These are phyloP conservation scores for Candida corydali DNA, from an alignment of 805 yeast genomes.

Conservation along the genomic window DNA sequence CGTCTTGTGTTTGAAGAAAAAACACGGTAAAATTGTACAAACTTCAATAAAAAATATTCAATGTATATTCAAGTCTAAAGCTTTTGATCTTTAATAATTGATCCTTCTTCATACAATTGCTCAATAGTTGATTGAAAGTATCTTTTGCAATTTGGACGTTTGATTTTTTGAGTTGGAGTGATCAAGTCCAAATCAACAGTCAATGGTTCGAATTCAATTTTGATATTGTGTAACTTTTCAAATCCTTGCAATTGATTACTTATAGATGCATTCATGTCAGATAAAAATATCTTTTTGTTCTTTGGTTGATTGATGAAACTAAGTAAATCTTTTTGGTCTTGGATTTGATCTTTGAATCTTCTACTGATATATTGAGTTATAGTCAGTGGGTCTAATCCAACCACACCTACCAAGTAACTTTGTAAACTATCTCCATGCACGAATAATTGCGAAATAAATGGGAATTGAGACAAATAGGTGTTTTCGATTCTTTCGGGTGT, in stretches of 20 bases:
- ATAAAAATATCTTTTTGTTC: conserved; percentile 18
- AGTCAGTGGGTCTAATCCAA: conserved; percentile 22
- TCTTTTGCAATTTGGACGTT: conserved; percentile 33
- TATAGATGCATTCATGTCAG: conserved; percentile 21
- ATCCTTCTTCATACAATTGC: conserved; percentile 34
- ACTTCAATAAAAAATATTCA: too few relatives aligned
- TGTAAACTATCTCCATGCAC: conserved; percentile 30
- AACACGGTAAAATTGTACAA: too few relatives aligned
- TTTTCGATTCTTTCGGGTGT: conserved; percentile 39
- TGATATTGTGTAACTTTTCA: conserved; percentile 36
- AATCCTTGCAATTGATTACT: conserved; percentile 25
- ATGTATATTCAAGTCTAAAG: conserved; percentile 12
- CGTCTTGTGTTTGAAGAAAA: too few relatives aligned
- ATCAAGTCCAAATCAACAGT: conserved; percentile 33
- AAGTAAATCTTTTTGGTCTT: conserved; percentile 15
- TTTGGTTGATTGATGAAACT: conserved; percentile 19
- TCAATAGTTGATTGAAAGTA: conserved; percentile 23
- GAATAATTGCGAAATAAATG: conserved; percentile 25
- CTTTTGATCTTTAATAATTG: conserved; percentile 19
- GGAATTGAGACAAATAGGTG: conserved; percentile 25
- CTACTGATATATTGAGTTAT: conserved; percentile 14
- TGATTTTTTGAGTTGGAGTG: conserved; percentile 42
- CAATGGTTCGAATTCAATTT: conserved; percentile 36
- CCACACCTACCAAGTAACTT: conserved; percentile 26
- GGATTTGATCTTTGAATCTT: conserved; percentile 12